Conservation (phyloP, 1,284 basidiomycete species). For the Porodaedalea pini region DNA sequence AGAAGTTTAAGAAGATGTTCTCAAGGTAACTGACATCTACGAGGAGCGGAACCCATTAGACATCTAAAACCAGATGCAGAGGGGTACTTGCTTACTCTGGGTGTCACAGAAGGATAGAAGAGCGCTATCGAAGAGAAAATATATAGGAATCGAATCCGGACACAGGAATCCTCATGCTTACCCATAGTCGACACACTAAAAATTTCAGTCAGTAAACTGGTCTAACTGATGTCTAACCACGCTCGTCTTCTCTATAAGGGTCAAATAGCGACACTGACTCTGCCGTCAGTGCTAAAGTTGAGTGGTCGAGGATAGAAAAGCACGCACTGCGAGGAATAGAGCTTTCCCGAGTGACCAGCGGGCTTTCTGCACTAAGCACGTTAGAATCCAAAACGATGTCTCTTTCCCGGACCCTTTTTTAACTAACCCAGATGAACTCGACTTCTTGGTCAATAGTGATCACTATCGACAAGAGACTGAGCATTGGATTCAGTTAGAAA, state of each 20-base stretch:
- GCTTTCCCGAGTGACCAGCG: constrained; percentile 4
- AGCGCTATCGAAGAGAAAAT: neutral
- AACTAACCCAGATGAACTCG: constrained; percentile 7
- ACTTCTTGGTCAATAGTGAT: constrained; percentile 3
- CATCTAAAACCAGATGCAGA: neutral
- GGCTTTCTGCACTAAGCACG: neutral
- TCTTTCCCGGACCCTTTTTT: neutral
- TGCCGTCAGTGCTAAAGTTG: neutral
- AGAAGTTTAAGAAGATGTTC: neutral
- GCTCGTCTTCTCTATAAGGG: neutral
- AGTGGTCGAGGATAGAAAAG: neutral
- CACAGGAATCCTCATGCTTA: no score
- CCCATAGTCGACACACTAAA: no score
- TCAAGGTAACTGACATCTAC: neutral
- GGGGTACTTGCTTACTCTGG: neutral
- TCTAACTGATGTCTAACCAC: neutral
- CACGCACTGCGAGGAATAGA: neutral
- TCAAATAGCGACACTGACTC: neutral
- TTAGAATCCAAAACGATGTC: neutral
- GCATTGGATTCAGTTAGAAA: neutral
- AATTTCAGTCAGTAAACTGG: no score
- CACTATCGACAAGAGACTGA: neutral
- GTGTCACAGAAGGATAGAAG: neutral
- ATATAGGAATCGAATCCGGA: no score
- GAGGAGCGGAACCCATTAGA: neutral